Evolutionary conservation across 176 grass and related monocot species (phyloP).

Genomic region (Juncus effusus): DNA sequence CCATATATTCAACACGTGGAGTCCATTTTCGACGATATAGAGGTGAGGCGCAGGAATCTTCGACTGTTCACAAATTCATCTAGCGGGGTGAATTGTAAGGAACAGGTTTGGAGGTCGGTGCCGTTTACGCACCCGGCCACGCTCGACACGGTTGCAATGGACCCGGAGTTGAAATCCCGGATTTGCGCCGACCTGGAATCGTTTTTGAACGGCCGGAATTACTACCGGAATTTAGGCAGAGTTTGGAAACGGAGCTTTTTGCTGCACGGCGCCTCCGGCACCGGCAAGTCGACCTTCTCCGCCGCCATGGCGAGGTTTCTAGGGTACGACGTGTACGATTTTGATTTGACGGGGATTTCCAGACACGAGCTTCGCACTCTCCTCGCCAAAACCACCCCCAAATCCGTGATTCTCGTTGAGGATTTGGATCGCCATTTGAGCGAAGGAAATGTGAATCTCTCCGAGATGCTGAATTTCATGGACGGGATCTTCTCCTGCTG

Average conservation of each 20-base stretch:
- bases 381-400: constrained; percentile 53
- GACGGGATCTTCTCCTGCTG: constrained; percentile 80
- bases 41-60: constrained; percentile 43
- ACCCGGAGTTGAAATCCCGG: constrained; percentile 62
- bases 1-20: constrained; percentile 68
- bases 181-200: constrained; percentile 62
- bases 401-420: constrained; percentile 72
- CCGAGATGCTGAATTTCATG: constrained; percentile 81
- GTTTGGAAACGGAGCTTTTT: constrained; percentile 89
- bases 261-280: constrained; percentile 68
- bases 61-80: constrained; percentile 44
- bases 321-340: constrained; percentile 72
- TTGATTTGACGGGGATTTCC: constrained; percentile 51
- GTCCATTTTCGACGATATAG: constrained; percentile 55
- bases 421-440: constrained; percentile 65
- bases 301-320: constrained; percentile 88
- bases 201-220: constrained; percentile 64
- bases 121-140: constrained; percentile 78
- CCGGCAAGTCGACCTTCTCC: constrained; percentile 86
- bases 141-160: constrained; percentile 75
- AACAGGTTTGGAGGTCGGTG: constrained; percentile 36
- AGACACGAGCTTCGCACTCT: constrained; percentile 47
- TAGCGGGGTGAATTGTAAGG: constrained; percentile 7
- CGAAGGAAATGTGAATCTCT: constrained; percentile 30
- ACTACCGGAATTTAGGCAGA: constrained; percentile 72